Percentiles rank a stretch among this genome's conserved stretches.
Evolutionary conservation across 305 asterid genomes (phyloP).

Genomic region (Fraxinus sp.): DNA sequence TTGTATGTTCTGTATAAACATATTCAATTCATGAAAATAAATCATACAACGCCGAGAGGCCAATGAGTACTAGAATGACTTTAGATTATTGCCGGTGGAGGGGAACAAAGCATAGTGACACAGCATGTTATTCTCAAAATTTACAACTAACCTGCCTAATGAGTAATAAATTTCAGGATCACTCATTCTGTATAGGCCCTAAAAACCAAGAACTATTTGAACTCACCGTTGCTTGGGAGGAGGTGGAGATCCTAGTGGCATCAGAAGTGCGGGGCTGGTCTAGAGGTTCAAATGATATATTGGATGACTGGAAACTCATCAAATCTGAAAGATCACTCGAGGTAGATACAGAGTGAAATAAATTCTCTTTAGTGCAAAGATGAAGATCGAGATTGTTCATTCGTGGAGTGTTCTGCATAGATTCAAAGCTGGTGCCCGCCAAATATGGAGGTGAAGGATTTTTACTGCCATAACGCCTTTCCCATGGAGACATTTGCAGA

Average conservation of each 20-base stretch:
- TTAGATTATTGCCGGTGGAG: background rate
- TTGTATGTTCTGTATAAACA: background rate
- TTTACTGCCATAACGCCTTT: conserved; percentile 5
- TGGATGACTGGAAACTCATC: conserved; percentile 28
- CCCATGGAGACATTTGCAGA: conserved; percentile 1
- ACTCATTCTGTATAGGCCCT: background rate
- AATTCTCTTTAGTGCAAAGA: conserved; percentile 17
- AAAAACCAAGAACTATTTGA: background rate
- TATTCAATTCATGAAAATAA: background rate
- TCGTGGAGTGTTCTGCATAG: background rate
- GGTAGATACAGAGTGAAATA: conserved; percentile 24
- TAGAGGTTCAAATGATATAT: conserved; percentile 28
- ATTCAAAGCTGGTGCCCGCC: background rate
- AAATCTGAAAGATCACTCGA: conserved; percentile 35
- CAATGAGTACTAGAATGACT: background rate
- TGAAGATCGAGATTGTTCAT: conserved; percentile 19
- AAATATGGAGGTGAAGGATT: background rate
- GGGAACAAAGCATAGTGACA: background rate
- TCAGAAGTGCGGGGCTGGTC: conserved; percentile 30
- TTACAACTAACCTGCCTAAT: background rate
- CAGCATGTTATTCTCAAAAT: background rate
- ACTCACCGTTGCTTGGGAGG: conserved; percentile 17
- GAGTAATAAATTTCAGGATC: conserved; percentile 2
- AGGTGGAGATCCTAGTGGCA: conserved; percentile 26
- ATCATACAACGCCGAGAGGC: background rate